Evolutionary conservation across 306 rosid genomes (phyloP), one percentile per base, ranked within the genome.

Genomic region (Hippophae rhamnoides): DNA sequence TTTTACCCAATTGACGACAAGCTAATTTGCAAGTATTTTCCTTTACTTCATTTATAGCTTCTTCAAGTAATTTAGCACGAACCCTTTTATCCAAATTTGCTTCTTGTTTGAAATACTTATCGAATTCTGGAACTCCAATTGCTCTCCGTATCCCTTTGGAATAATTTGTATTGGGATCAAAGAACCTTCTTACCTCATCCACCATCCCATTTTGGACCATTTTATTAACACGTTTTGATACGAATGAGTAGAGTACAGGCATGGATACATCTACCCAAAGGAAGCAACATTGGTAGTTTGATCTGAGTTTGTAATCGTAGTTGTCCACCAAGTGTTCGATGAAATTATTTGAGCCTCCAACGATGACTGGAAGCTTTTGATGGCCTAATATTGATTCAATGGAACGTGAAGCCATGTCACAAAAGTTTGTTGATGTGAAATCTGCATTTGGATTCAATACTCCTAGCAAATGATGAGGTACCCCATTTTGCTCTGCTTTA

Each of bases 301-400:
- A 78, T 11, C 72, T 70, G 48, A 85, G 70, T 1, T 75, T 75
- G 48, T 73, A 73, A 13, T 79, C 81, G 0, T 75, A 65, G 47
- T 71, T 78, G 50, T 90, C 96, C 0, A 88, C 50, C n/a, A 92
- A 61, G 41, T 84, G 81, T 47, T 88, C 95, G 0, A 92, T 67
- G 61, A 76, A 88, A 0, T 96, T 88, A 46, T 92, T 92, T 5
- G 99, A 92, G 3, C 99, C 99, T 2, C 99, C 99, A 0, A 79
- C 99, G 13, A 92, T 78, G 74, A 92, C 77, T 0, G 99, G 99
- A 49, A 82, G 85, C 5, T 73, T 58, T 1, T 66, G 65, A 0
- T 61, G 70, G 1, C 48, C 5, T 2, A 68, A 46, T 61, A 92
- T 82, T 0, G 83, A 61, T 0, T 86, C 86, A 10, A 84, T 57